Base-by-base conservation (phyloP, 2,329 filamentous ascomycete species). In the Beauveria bassiana region DNA sequence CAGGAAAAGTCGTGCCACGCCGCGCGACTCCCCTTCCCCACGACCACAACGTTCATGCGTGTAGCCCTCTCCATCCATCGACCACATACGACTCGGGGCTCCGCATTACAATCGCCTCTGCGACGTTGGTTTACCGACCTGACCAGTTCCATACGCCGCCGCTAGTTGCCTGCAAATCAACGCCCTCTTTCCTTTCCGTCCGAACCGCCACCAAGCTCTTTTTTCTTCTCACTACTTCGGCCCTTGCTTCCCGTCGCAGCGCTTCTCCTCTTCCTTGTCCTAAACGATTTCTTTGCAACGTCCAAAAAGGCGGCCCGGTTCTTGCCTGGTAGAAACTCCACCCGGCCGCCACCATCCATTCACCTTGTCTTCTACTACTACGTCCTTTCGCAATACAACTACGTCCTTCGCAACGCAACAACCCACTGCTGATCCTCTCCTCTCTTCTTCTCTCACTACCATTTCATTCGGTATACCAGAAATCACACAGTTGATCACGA, bases 101-200 rank as follows among this genome's bases (percentile, higher is more conserved):
- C 60, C 60, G 60, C 53, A 54, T 57, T 52, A 40, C 46, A 54
- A 55, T 61, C 59, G 59, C 42, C 61, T 57, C 53, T 62, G 61
- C 61, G 61, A 62, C 61, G 61, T 62, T 59, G 61, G 61, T 52
- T 58, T 62, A 47, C 54, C 59, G 59, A 55, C 59, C 57, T 51
- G 38, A 52, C 40, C 57, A 20, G 43, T 43, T 22, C 56, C 22
- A 16, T 42, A 51, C 45, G 28, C 47, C 34, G 34, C 56, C 46
- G 56, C 56, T 58, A 58, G 8, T 20, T 26, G 28, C 34, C 55
- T 49, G 45, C 47, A 43, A 52, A 52, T 14, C 26, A 51, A n/a
- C 47, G 26, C 22, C 56, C 56, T 28, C 42, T 58, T 31, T 50
- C 18, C 28, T 50, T 40, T 20, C 54, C 9, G 40, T 34, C 28